Conservation (phyloP, 1,284 basidiomycete genomes). For the Anthracocystis panici-leucophaei region DNA sequence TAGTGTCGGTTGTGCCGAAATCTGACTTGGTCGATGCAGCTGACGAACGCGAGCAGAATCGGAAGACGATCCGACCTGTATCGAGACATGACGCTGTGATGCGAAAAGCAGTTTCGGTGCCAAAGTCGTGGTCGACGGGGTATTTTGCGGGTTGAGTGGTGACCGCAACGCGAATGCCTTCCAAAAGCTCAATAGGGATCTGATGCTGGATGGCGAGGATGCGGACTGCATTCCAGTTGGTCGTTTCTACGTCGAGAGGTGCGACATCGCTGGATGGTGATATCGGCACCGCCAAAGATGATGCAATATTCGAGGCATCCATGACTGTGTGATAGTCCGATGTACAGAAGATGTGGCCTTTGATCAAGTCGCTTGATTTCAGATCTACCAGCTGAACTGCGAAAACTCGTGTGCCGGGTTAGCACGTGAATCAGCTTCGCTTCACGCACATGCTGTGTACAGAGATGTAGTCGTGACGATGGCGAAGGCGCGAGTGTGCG, state of each 20-base stretch:
- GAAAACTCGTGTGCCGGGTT: not conserved
- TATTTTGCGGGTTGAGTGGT: conserved; percentile 8
- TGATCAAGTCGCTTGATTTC: too few species aligned
- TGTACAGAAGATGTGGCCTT: not conserved
- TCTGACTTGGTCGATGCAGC: not conserved
- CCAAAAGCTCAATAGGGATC: conserved; percentile 37
- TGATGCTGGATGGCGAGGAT: conserved; percentile 57
- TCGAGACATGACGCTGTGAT: conserved; percentile 54
- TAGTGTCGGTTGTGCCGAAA: conserved; percentile 1
- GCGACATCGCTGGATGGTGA: not conserved
- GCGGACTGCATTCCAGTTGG: conserved; percentile 63
- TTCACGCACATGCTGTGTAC: not conserved
- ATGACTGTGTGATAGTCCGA: conserved; percentile 2
- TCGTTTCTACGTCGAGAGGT: conserved; percentile 58
- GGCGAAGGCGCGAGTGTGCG: not conserved
- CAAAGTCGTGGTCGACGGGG: conserved; percentile 41
- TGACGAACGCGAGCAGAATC: conserved; percentile 43
- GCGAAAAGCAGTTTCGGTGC: conserved; percentile 50
- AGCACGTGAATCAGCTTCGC: not conserved
- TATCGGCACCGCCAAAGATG: conserved; percentile 13
- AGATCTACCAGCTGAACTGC: not conserved
- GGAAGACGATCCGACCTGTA: conserved; percentile 52
- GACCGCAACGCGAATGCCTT: conserved; percentile 27
- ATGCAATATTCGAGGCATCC: not conserved
- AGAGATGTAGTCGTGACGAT: not conserved